Conservation (phyloP, 352 stramenopile species). For the Blastocystis sp. region DNA sequence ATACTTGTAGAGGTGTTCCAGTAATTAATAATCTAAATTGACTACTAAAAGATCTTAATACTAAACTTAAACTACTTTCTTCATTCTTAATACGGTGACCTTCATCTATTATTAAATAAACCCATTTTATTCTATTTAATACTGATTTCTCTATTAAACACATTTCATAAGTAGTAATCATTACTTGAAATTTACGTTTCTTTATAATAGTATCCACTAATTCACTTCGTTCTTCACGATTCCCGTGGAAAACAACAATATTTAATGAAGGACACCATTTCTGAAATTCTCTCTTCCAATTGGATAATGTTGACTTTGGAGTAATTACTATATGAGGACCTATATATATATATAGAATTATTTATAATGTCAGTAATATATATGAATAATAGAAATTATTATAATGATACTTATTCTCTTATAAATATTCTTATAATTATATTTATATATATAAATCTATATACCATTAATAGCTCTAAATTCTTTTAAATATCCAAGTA, state of each 20-base stretch:
- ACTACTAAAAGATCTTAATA: constrained; percentile 53
- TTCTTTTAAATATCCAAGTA: constrained; percentile 84
- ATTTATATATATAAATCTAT: constrained; percentile 63
- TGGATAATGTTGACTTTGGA: constrained; percentile 88
- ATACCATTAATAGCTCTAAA: constrained; percentile 47
- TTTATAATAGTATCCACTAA: constrained; percentile 65
- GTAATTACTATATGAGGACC: constrained; percentile 91
- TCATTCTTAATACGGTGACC: constrained; percentile 95
- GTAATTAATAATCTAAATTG: constrained; percentile 61
- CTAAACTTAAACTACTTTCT: constrained; percentile 65
- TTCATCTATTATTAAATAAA: constrained; percentile 92
- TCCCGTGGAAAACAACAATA: constrained; percentile 87
- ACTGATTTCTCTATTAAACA: constrained; percentile 70
- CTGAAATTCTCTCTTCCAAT: constrained; percentile 90
- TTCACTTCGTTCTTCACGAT: constrained; percentile 70
- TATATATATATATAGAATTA: constrained; percentile 47
- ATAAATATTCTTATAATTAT: constrained; percentile 62
- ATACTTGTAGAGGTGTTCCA: constrained; percentile 54
- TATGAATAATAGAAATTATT: too few species aligned
- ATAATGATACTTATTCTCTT: too few species aligned
- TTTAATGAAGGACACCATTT: constrained; percentile 80
- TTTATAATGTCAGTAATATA: too few species aligned
- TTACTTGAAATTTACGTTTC: constrained; percentile 79
- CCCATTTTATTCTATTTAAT: constrained; percentile 78
- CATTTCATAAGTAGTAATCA: constrained; percentile 91